Evolutionary conservation across 148 eudicot species (phyloP), one percentile per base, ranked within the genome.

Genomic region (Linanthus parryae): DNA sequence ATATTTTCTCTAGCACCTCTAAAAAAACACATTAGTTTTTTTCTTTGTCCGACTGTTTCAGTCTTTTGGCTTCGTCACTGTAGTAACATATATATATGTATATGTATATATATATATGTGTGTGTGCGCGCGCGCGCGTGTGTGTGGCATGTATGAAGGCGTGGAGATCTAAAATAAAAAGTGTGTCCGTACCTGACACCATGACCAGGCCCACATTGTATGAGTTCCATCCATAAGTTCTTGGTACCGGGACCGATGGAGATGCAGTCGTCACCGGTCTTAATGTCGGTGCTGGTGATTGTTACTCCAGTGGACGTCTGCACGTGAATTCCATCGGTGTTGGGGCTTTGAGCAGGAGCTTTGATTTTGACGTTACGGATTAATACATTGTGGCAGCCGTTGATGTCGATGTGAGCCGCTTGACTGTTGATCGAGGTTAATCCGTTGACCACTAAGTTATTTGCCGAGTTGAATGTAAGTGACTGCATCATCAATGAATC

Each of bases 241-340:
- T 10, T 59, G 26, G 78, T 63, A 1, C 78, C 67, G 1, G 73
- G 63, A 40, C 78, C 78, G 8, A 73, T 59, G 1, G 78, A 73
- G 38, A 73, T 68, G 34, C 70, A 68, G 42, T 73, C 78, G n/a
- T 73, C 78, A 2, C 73, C 78, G 0, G 78, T 73, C 44, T 47
- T 49, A 0, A 73, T 63, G 14, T 25, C 50, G 2, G 22, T 36
- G 3, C 42, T 34, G 8, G 45, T 28, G 33, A 73, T 68, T 7
- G 73, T 73, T 5, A 73, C 70, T 7, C 56, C 53, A 7, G 48
- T 59, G 3, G 78, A 73, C 19, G 29, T 34, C n/a, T 67, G 70
- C 3, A 73, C 57, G 45, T 73, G 78, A 27, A 73, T 73, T 21
- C 70, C 78, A 18, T 73, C 78, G 0, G 70, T 73, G 66, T 73